Base-by-base conservation (phyloP, 2,329 filamentous ascomycete species). In the Dichotomopilus funicola region DNA sequence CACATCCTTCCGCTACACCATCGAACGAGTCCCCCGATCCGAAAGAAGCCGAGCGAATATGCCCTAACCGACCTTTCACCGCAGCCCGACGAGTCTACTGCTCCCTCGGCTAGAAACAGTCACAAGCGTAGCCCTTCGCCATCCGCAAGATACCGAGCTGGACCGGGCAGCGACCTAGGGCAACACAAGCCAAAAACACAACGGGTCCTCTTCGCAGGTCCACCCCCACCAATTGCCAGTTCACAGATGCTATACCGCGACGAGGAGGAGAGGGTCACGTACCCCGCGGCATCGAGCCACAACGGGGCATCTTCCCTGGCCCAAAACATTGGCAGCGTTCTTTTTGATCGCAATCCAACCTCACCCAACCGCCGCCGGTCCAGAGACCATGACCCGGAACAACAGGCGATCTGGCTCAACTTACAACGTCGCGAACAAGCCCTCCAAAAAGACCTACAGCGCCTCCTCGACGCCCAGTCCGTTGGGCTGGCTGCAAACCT, bases 191-290 rank as follows among this genome's bases (percentile, higher is more conserved):
- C 19, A 27, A 27, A 27, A 27, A 27, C 19, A 49, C 11, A 58
- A 67, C 70, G 64, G 10, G 57, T 67, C 3, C 69, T 79, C 45
- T 80, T 80, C 55, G 63, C 68, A 2, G 76, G 77, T 1, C 78
- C 78, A 0, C 78, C 78, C 0, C 76, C 78, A 0, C 78, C 78
- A 4, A 80, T 81, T 54, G 71, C 75, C 1, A 61, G 67, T 5
- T 78, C 78, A 0, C 68, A 71, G 3, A 56, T 75, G 19, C 53
- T 75, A 2, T 68, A 70, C 54, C 60, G 65, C 19, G 68, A 71
- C 12, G 65, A 66, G 27, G 68, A 70, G 41, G 67, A 67, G 6
- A 54, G 55, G 31, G 50, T 51, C 34, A 51, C 47, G 19, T 48
- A 37, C 4, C 41, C 10, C 10, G 38, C 42, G 12, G 49, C 57